phyloP scores from a whole-genome alignment of 805 yeast genomes.

The Saturnispora besseyi region DNA sequence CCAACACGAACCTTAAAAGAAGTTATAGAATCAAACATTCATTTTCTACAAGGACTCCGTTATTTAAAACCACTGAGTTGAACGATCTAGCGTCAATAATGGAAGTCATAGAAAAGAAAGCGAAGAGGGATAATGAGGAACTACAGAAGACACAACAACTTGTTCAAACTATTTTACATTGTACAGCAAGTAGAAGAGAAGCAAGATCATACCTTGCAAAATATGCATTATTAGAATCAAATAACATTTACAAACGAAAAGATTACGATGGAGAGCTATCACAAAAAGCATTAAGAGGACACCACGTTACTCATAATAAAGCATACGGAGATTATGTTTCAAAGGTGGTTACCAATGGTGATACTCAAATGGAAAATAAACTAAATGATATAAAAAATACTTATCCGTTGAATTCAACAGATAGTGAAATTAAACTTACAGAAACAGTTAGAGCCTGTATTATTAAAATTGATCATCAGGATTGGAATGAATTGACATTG shows the following conservation, averaged over 20 bases:
- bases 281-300: neutral
- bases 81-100: neutral
- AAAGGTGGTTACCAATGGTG: constrained; percentile 10
- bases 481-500: constrained; percentile 21
- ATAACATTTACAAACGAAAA: constrained; percentile 23
- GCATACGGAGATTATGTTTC: constrained; percentile 3
- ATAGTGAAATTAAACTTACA: constrained; percentile 23
- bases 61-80: neutral
- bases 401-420: neutral
- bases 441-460: constrained; percentile 46
- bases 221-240: constrained; percentile 41
- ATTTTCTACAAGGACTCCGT: neutral
- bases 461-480: constrained; percentile 37
- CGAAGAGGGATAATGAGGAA: neutral
- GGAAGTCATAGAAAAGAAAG: neutral
- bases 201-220: constrained; percentile 72
- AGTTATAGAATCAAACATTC: neutral
- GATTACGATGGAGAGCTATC: neutral
- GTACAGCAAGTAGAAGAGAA: constrained; percentile 91
- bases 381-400: constrained; percentile 12
- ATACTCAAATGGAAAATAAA: neutral
- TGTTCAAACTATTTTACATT: constrained; percentile 73
- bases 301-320: constrained; percentile 8
- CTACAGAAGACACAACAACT: constrained; percentile 48
- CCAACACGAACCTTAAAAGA: neutral